A percentile compares a stretch with the other conserved stretches of the same genome.
Conservation (phyloP, 1,284 basidiomycete species). For the Flammula alnicola region DNA sequence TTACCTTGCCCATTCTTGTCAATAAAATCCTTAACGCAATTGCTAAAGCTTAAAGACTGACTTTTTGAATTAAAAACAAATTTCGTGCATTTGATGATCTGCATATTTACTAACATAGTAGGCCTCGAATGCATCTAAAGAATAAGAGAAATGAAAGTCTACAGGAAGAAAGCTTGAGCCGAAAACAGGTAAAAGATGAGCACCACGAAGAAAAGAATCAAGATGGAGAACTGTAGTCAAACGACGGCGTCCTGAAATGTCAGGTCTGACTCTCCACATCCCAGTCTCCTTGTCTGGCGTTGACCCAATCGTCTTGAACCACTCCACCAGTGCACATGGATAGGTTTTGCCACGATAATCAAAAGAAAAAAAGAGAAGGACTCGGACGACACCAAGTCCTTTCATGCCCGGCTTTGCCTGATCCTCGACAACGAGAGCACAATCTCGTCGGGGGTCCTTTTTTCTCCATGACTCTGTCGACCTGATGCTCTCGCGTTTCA, state of each 20-base stretch:
- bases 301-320: conserved; percentile 19
- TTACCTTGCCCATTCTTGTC: too few species aligned
- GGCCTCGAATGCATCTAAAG: conserved; percentile 26
- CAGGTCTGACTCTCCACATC: conserved; percentile 26
- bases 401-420: conserved; percentile 17
- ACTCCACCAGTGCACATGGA: conserved; percentile 26
- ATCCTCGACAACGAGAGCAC: conserved; percentile 27
- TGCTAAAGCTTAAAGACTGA: too few species aligned
- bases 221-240: conserved; percentile 25
- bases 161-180: conserved; percentile 22
- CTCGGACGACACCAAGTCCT: conserved; percentile 20
- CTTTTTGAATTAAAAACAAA: conserved; percentile 1
- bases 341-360: conserved; percentile 6
- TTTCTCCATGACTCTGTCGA: conserved; percentile 25
- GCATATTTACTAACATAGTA: conserved; percentile 13
- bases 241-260: conserved; percentile 8
- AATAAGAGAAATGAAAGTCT: conserved; percentile 20
- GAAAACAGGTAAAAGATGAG: conserved; percentile 32
- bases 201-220: conserved; percentile 27
- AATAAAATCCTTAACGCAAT: too few species aligned
- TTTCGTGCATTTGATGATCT: conserved; percentile 15
- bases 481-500: conserved; percentile 30
- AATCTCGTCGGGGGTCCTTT: conserved; percentile 18
- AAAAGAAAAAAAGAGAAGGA: conserved; percentile 31
- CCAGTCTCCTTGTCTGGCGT: conserved; percentile 24